Evolutionary conservation across 495 filamentous ascomycete species (phyloP).

Genomic region (Staphylotrichum tortipilum): DNA sequence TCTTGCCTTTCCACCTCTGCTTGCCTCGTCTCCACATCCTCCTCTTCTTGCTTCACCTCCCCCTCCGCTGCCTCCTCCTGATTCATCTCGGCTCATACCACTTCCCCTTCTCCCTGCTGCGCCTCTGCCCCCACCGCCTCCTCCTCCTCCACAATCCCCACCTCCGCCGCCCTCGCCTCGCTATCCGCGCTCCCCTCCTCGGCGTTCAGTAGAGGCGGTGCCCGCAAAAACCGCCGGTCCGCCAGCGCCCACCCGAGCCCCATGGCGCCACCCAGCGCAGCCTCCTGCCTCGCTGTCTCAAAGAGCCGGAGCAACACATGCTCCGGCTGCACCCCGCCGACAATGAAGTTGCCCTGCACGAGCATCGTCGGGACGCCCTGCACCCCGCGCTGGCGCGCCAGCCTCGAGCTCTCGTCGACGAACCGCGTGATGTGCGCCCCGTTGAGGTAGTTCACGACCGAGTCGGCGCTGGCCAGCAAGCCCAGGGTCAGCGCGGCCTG

Average conservation of each 20-base stretch:
- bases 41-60: no score
- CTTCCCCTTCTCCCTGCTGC: neutral
- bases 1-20: no score
- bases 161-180: neutral
- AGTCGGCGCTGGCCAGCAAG: conserved; percentile 42
- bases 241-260: no score
- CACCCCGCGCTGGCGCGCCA: conserved; percentile 46
- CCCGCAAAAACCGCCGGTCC: no score
- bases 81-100: neutral
- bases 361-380: conserved; percentile 70
- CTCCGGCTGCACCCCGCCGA: conserved; percentile 59
- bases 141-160: neutral
- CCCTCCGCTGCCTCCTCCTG: neutral
- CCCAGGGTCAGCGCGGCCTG: conserved; percentile 46
- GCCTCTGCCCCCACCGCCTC: neutral
- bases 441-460: conserved; percentile 50
- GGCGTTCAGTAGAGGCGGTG: no score
- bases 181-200: no score
- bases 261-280: no score
- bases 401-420: conserved; percentile 23
- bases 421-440: no score
- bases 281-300: conserved; percentile 13
- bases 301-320: conserved; percentile 35
- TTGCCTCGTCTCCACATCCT: no score
- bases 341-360: conserved; percentile 55